Base-by-base conservation (phyloP, 1,284 basidiomycete species). In the Stygiomarasmius scandens region DNA sequence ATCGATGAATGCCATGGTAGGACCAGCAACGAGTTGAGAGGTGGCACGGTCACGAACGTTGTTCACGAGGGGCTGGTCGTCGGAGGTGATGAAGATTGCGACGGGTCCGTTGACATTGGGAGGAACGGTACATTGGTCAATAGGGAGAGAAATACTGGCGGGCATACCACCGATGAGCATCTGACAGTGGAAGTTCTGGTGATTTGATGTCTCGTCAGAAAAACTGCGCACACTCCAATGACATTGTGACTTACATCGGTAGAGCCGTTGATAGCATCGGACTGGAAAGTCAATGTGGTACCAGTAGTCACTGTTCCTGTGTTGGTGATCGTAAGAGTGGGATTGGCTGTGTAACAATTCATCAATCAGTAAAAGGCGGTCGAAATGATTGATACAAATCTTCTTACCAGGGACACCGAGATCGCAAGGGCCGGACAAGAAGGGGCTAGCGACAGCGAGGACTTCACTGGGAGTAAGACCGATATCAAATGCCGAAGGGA, bases 401-500 rank as follows among this genome's bases (percentile, higher is more conserved):
- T 32, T 71, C 77, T 58, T 63, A 87, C 86, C 75, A 19, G 79
- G 73, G 50, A 92, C 69, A 55, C 85, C 85, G 57, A 86, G 69
- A 63, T 86, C 80, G 63, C 91, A 93, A 54, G 72, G 63, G 11
- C 87, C 89, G 36, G 79, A 81, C 64, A 95, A 80, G 78, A 93
- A 93, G 2, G 78, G 73, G 47, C 80, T 76, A n/a, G 87, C 90
- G 53, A 93, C 75, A 23, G 90, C 85, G 49, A 95, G 80, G 25
- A 93, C 85, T 66, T 92, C 87, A 45, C 75, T 75, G 2, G 90
- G 90, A 3, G 76, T 74, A 22, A 94, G 75, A 10, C 85, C 77
- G 51, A 93, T 75, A 67, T 93, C 91, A 66, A 93, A 93, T 0
- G 88, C 76, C 38, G 80, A 70, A 6, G 91, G 85, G 53, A 90